Conservation (phyloP, 1,284 basidiomycete genomes). For the Ustilago vetiveriae region DNA sequence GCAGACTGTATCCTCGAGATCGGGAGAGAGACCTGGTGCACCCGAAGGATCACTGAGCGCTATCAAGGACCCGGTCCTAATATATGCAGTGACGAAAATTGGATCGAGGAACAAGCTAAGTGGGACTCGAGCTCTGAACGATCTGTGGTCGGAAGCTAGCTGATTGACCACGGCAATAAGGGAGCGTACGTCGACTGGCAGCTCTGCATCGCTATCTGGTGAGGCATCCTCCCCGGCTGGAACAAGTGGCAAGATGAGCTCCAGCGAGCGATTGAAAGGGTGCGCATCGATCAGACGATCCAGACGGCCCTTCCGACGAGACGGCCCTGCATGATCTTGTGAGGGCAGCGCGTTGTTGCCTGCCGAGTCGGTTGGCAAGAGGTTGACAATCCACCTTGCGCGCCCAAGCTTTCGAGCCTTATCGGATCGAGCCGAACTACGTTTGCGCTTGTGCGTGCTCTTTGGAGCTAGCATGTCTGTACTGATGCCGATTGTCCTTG, state of each 20-base stretch:
- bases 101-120: constrained; percentile 60
- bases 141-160: constrained; percentile 5
- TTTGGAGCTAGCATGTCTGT: constrained; percentile 34
- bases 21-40: constrained; percentile 31
- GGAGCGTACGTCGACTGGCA: constrained; percentile 6
- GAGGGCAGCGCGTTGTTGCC: background rate
- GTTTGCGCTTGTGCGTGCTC: constrained; percentile 63
- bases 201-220: constrained; percentile 1
- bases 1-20: constrained; percentile 56
- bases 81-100: constrained; percentile 55
- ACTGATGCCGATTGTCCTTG: background rate
- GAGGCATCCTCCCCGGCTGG: background rate
- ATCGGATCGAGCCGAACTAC: constrained; percentile 60
- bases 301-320: background rate
- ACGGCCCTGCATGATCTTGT: background rate
- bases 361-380: constrained; percentile 7
- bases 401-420: constrained; percentile 35
- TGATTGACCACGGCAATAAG: constrained; percentile 11
- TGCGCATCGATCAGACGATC: constrained; percentile 33
- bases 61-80: constrained; percentile 50
- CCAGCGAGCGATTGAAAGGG: constrained; percentile 57
- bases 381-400: constrained; percentile 37
- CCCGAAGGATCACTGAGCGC: constrained; percentile 41
- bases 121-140: constrained; percentile 50
- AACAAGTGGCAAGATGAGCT: constrained; percentile 39